These are phyloP conservation scores for Cercospora beticola DNA, from an alignment of 2,329 filamentous ascomycete genomes.

Conservation along the genomic window DNA sequence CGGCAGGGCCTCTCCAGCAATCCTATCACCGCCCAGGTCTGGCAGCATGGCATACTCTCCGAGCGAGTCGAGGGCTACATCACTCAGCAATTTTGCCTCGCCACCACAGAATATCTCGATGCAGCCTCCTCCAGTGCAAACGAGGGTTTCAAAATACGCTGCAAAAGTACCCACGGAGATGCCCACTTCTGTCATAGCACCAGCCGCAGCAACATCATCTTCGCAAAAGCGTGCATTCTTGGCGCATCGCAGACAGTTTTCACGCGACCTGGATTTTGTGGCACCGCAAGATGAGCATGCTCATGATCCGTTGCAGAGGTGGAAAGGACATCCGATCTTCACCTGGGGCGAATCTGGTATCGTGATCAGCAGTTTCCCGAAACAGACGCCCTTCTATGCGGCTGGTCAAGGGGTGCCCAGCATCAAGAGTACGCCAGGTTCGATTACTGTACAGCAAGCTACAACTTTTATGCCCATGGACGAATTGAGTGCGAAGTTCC, in stretches of 20 bases:
- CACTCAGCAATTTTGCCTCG: constrained; percentile 37
- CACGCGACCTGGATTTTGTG: constrained; percentile 56
- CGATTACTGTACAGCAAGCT: constrained; percentile 73
- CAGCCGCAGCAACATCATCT: constrained; percentile 7
- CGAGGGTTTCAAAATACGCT: constrained; percentile 49
- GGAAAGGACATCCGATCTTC: constrained; percentile 86
- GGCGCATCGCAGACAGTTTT: constrained; percentile 45
- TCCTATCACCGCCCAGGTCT: constrained; percentile 27
- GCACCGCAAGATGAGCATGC: constrained; percentile 56
- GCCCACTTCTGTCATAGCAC: constrained; percentile 29
- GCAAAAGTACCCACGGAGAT: constrained; percentile 29
- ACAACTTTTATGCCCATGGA: constrained; percentile 71
- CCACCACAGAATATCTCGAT: constrained; percentile 45
- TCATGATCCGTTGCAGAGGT: constrained; percentile 77
- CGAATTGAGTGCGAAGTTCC: constrained; percentile 76
- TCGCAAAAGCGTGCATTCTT: constrained; percentile 7
- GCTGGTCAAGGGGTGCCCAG: constrained; percentile 70
- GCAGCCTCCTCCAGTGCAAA: constrained; percentile 58
- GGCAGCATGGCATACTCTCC: constrained; percentile 25
- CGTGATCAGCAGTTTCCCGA: constrained; percentile 82
- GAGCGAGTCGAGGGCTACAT: constrained; percentile 43
- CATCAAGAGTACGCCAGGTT: constrained; percentile 78
- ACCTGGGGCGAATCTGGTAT: constrained; percentile 84
- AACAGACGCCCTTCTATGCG: constrained; percentile 81
- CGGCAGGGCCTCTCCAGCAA: constrained; percentile 21